Evolutionary conservation across 2,329 filamentous ascomycete species (phyloP), one percentile per base, ranked within the genome.

Genomic region (Rhexocercosporidium sp.): DNA sequence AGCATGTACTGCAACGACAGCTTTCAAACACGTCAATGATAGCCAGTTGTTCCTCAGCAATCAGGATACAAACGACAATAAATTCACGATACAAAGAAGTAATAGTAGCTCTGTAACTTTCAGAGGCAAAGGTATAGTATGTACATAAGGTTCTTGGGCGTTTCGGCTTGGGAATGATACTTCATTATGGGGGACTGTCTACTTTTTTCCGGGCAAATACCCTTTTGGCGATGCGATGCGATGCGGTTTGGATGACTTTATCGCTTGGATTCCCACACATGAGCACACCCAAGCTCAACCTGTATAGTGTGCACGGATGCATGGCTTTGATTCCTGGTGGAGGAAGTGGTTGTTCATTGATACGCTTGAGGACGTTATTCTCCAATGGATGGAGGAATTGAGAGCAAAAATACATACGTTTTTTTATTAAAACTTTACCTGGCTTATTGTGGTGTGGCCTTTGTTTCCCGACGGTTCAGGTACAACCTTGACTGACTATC

Each of bases 131-230:
- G 47, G 14, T 31, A 5, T 8, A 27, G 49, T 7, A n/a, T 57
- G 31, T 57, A 57, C 31, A 57, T 57, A 41, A 37, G 18, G 16
- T 57, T 57, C 31, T 39, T 14, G 11, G 54, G 54, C 54, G 54
- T 57, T 57, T 37, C 20, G 54, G 54, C 25, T 2, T 39, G 54
- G 31, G 54, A 57, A 39, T 18, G 54, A 37, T 5, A 14, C 34
- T 27, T 39, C 31, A 3, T 14, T 37, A 6, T 18, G 54, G 18
- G 34, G 31, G n/a, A n/a, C n/a, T n/a, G n/a, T 22, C 16, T 18
- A 2, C 18, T 37, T 39, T 9, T 25, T 39, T 9, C 20, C n/a
- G 34, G 54, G 54, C 12, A 57, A 37, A 57, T 39, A 39, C 31
- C 31, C 20, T 56, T 27, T 25, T 41, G 14, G 49, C 49, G 25